phyloP scores from a whole-genome alignment of 768 basidiomycete species.

The Leccinum boreale region DNA sequence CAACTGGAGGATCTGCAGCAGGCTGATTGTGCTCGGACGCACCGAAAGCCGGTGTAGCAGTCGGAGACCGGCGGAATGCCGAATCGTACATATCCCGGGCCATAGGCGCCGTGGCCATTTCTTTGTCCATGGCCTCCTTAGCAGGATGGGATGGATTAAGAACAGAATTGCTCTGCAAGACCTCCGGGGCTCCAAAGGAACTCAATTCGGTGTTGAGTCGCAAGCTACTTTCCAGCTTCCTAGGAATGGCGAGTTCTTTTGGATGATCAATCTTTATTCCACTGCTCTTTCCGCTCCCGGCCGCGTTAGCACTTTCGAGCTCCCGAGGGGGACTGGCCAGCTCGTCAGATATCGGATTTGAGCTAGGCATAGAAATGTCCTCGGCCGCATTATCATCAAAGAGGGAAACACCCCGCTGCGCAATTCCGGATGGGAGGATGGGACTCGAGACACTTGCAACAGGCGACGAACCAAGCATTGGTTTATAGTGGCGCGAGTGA shows the following conservation, averaged over 20 bases:
- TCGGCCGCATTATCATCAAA: slow-evolving; percentile 7
- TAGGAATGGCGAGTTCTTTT: not conserved
- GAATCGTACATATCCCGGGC: not conserved
- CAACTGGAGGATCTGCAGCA: slow-evolving; percentile 16
- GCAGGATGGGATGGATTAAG: not conserved
- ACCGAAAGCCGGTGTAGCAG: not conserved
- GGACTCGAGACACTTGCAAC: slow-evolving; percentile 22
- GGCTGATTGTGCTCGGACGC: slow-evolving; percentile 9
- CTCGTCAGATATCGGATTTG: slow-evolving; percentile 14
- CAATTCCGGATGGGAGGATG: slow-evolving; percentile 1
- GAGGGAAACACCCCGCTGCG: not conserved
- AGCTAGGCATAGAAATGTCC: slow-evolving; percentile 10
- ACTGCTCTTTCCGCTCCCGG: slow-evolving; percentile 9
- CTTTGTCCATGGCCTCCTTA: slow-evolving; percentile 1
- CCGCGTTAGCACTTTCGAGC: slow-evolving; percentile 10
- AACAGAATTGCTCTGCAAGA: not conserved
- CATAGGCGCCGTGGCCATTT: not conserved
- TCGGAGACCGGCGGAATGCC: not conserved
- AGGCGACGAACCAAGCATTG: slow-evolving; percentile 11
- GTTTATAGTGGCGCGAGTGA: slow-evolving; percentile 4
- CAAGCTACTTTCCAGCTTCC: not conserved
- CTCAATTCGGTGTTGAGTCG: slow-evolving; percentile 3
- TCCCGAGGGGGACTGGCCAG: slow-evolving; percentile 13
- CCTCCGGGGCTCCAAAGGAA: not conserved
- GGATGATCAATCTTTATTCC: slow-evolving; percentile 5